Evolutionary conservation across 768 basidiomycete genomes (phyloP).

Genomic region (Paxillus rubicundulus): DNA sequence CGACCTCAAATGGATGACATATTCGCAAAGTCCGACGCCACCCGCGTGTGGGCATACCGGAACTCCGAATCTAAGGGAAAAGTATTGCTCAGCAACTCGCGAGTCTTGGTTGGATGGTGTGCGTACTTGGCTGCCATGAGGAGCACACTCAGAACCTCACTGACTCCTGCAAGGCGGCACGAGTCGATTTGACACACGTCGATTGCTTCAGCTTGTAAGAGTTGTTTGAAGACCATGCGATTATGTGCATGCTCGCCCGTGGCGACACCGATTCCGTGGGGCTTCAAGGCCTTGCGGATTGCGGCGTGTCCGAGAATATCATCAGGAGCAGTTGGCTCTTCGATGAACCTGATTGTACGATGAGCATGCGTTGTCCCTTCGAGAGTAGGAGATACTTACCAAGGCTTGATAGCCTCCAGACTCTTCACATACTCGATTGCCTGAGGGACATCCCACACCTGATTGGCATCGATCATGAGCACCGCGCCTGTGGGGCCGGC

Average conservation of each 20-base stretch:
- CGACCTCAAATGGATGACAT: constrained; percentile 82
- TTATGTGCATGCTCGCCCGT: constrained; percentile 98
- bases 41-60: constrained; percentile 95
- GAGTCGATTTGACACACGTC: constrained; percentile 96
- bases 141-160: constrained; percentile 89
- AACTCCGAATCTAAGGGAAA: constrained; percentile 67
- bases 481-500: constrained; percentile 93
- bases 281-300: constrained; percentile 79
- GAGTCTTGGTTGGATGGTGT: not conserved
- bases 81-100: not conserved
- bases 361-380: not conserved
- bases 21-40: constrained; percentile 93
- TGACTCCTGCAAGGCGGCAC: constrained; percentile 90
- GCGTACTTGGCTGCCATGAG: constrained; percentile 88
- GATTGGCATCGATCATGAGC: constrained; percentile 97
- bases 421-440: constrained; percentile 89
- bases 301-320: constrained; percentile 88
- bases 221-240: constrained; percentile 95
- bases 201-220: constrained; percentile 88
- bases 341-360: constrained; percentile 74
- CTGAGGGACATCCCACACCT: constrained; percentile 92
- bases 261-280: constrained; percentile 86
- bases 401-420: constrained; percentile 79
- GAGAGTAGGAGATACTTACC: constrained; percentile 44
- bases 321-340: constrained; percentile 95